Evolutionary conservation across 2,329 filamentous ascomycete species (phyloP).

Genomic region (Pseudodiploospora longispora): DNA sequence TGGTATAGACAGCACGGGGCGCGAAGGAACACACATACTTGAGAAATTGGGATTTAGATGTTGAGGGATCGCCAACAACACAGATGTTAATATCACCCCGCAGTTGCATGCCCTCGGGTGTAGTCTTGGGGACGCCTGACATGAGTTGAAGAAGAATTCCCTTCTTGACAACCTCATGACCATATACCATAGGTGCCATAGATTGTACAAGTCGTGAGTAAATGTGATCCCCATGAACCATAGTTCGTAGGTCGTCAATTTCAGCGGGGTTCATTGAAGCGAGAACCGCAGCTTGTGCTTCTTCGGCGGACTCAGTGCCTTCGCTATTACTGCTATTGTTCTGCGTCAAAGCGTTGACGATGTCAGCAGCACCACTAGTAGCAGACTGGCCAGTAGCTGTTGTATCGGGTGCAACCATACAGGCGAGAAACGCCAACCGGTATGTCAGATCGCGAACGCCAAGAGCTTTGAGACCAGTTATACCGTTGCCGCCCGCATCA

Average conservation of each 20-base stretch:
- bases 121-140: constrained; percentile 89
- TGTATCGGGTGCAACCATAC: constrained; percentile 89
- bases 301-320: constrained; percentile 63
- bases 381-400: constrained; percentile 69
- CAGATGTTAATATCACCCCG: constrained; percentile 98
- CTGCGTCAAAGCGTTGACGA: constrained; percentile 69
- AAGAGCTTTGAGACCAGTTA: constrained; percentile 81
- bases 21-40: constrained; percentile 97
- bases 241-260: constrained; percentile 81
- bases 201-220: constrained; percentile 90
- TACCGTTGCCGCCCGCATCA: constrained; percentile 76
- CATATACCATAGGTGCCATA: constrained; percentile 93
- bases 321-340: constrained; percentile 49
- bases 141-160: constrained; percentile 88
- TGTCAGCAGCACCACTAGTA: constrained; percentile 60
- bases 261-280: constrained; percentile 78
- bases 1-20: constrained; percentile 95
- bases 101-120: constrained; percentile 87
- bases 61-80: constrained; percentile 93
- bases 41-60: constrained; percentile 94
- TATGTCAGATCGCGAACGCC: constrained; percentile 95
- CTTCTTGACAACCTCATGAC: constrained; percentile 96
- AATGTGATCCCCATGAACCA: constrained; percentile 95
- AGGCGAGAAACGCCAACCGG: constrained; percentile 89
- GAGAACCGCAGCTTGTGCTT: constrained; percentile 80